Base-by-base conservation (phyloP, 2,329 filamentous ascomycete genomes). In the Neofusicoccum sp. region DNA sequence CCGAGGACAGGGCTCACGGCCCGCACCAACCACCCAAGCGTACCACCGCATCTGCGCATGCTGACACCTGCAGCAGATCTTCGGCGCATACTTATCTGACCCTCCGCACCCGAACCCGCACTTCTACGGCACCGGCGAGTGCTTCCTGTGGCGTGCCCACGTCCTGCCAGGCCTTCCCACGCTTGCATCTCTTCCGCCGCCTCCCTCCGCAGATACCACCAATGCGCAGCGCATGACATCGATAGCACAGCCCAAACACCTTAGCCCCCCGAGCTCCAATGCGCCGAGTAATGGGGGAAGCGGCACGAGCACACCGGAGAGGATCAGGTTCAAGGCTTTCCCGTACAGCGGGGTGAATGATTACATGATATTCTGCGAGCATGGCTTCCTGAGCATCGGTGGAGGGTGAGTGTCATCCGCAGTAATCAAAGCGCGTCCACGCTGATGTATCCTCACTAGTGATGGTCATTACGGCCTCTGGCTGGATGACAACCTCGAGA, bases 61-160 rank as follows among this genome's bases (percentile, higher is more conserved):
- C 65, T 69, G 49, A 67, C 62, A 9, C 12, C 47, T 6, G 3
- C 22, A n/a, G 59, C 64, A 78, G 76, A 85, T 92, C 45, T 99
- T 99, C 74, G 95, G 95, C 72, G 93, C 93, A 60, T 98, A 98
- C 76, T 86, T 98, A 61, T 96, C 92, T 59, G 94, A 99, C 74
- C 84, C 90, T 56, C 93, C 94, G 9, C 91, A 90, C 69, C 91
- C 92, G 0, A 82, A 87, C 1, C 79, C 92, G 2, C 90, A 93
- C 67, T 99, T 97, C 81, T 99, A 91, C 76, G 95, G 95, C 71
- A 97, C 92, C 11, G 95, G 95, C 71, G 95, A 99, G 77, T 98
- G 94, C 78, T 99, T 96, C 76, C 85, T 96, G 67, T 96, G 92
- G 92, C 87, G 90, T 52, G 89, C 91, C 0, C 87, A 87, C 48